Conservation (phyloP, 768 basidiomycete species). For the Amanita inopinata region DNA sequence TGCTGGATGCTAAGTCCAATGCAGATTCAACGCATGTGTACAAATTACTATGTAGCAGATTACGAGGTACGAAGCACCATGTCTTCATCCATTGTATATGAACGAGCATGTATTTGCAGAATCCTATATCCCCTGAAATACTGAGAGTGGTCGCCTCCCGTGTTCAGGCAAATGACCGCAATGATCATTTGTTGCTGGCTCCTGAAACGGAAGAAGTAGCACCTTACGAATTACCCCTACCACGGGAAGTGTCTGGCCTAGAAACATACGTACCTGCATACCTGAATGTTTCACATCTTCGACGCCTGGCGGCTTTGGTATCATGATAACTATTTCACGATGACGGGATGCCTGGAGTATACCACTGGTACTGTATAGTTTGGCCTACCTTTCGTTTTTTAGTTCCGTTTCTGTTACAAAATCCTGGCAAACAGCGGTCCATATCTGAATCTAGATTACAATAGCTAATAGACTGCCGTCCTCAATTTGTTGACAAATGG, state of each 20-base stretch:
- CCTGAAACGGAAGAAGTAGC: conserved; percentile 98
- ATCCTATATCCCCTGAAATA: conserved; percentile 95
- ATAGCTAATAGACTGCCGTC: conserved; percentile 43
- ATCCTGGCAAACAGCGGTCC: no score
- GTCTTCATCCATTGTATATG: not conserved
- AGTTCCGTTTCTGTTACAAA: no score
- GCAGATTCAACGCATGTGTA: conserved; percentile 99
- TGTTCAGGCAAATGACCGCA: conserved; percentile 92
- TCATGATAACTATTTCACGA: conserved; percentile 21
- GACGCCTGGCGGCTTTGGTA: conserved; percentile 80
- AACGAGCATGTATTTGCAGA: conserved; percentile 33
- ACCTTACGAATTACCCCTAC: conserved; percentile 87
- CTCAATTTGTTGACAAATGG: conserved; percentile 39
- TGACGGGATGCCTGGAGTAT: not conserved
- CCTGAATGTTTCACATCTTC: conserved; percentile 80
- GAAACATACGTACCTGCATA: conserved; percentile 96
- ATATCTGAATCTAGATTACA: conserved; percentile 10
- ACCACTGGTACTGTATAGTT: not conserved
- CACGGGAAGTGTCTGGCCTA: conserved; percentile 89
- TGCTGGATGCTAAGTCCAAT: conserved; percentile 99
- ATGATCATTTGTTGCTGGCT: conserved; percentile 90
- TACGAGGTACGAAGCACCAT: conserved; percentile 64
- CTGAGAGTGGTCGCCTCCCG: conserved; percentile 92
- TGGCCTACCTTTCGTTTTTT: no score
- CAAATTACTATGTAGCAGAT: conserved; percentile 97